Base-by-base conservation (phyloP, 768 basidiomycete genomes). In the Hericium coralloides region DNA sequence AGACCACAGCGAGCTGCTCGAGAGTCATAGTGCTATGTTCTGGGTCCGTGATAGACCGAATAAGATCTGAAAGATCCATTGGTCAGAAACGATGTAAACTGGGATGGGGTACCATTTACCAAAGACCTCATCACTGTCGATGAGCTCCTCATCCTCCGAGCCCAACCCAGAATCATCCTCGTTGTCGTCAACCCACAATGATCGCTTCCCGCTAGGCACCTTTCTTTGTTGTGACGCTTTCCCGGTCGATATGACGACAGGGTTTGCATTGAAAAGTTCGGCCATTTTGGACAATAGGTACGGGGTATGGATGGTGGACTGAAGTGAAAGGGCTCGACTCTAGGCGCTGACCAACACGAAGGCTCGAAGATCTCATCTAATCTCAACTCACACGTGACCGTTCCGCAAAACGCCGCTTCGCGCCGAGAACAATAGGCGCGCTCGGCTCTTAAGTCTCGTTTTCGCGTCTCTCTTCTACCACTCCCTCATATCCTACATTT, bases 1-100 rank as follows among this genome's bases (percentile, higher is more conserved):
- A 95, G 43, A 99, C 95, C 38, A 99, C 97, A 22, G 90, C 85
- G 9, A 99, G 85, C 67, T 98, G 92, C 67, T 99, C 97, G 49
- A 99, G 79, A 17, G 87, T 89, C 60, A 83, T 75, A 65, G 87
- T 88, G 4, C 93, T 91, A 70, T 99, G 94, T 67, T 99, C 97
- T 2, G 95, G 95, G 66, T 98, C 95, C 53, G 87, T 87, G 48
- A 98, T 98, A 3, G 84, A 87, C 56, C 94, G 82, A 54, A 99
- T 87, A 18, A 98, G 79, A 62, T 97, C 95, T 97, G 61, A 12
- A 38, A 25, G 55, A 25, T 26, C 48, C n/a, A 56, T n/a, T 60
- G 10, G 52, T 50, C 26, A 22, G 2, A 2, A 1, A 22, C 7
- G 26, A 56, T 18, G 20, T 15, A 4, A 48, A 22, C 12, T 31